Base-by-base conservation (phyloP, 2,329 filamentous ascomycete genomes). In the Arthrobotrys entomopaga region DNA sequence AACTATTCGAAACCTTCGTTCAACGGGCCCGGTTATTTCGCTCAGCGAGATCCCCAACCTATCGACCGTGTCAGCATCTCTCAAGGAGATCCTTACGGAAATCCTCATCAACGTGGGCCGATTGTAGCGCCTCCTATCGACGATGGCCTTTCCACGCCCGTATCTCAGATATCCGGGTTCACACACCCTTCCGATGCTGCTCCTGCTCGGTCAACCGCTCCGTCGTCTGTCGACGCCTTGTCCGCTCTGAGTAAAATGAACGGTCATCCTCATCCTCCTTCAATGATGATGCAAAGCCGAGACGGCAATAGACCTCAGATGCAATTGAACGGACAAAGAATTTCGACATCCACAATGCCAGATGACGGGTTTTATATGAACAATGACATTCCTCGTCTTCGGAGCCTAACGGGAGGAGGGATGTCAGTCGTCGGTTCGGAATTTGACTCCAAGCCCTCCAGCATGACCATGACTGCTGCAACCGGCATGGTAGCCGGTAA, bases 381-480 rank as follows among this genome's bases (percentile, higher is more conserved):
- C 8, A 59, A 54, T 19, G 26, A 54, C 19, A 20, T 29, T 19
- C 48, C 50, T 19, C 69, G 61, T 13, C 24, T 38, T n/a, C 60
- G 70, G 40, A 61, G 63, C 20, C 63, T 43, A 5, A 67, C 70
- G 5, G 54, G 34, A 34, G 34, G 34, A 40, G 56, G 43, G 1
- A 3, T 16, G 5, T 74, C 70, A 15, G 57, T 20, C 15, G 40
- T 74, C 15, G 71, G 65, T 13, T 70, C 71, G 15, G 71, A 75
- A 42, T 75, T 75, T 49, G 71, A 75, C 42, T 75, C 71, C 15
- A 50, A 58, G 42, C 70, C 70, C 10, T 74, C 70, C 5, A 74
- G 70, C 46, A 74, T 74, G 70, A 74, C 70, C 4, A 49, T 73
- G 50, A n/a, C n/a, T n/a, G n/a, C n/a, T 34, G 29, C 29, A 7